Evolutionary conservation across 176 grass and related monocot genomes (phyloP).

Genomic region (Eragrostis curvula): DNA sequence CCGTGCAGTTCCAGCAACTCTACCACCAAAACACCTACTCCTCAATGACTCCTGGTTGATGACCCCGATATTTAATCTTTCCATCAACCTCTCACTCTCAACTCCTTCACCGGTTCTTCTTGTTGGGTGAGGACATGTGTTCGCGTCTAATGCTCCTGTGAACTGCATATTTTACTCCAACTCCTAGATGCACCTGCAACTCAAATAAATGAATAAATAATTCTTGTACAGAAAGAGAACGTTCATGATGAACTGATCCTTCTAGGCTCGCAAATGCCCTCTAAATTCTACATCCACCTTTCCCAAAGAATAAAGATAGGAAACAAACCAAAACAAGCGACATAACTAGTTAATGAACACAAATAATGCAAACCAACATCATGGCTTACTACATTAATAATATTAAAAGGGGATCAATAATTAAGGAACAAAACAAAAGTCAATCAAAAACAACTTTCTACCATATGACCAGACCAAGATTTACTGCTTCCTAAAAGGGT

Average conservation of each 20-base stretch:
- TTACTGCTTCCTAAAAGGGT: neutral
- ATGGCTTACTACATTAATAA: neutral
- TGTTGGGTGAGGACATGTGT: constrained; percentile 28
- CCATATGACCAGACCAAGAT: constrained; percentile 4
- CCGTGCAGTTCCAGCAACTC: constrained; percentile 25
- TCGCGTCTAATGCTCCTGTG: constrained; percentile 39
- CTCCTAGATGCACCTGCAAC: constrained; percentile 3
- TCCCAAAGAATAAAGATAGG: neutral
- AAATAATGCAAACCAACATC: neutral
- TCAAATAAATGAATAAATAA: constrained; percentile 14
- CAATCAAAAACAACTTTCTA: neutral
- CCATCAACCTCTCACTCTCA: constrained; percentile 36
- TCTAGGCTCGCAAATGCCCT: too few species aligned
- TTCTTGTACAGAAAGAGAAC: constrained; percentile 22
- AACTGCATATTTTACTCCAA: constrained; percentile 50
- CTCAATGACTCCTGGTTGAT: constrained; percentile 44
- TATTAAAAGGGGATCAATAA: neutral
- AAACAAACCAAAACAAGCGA: neutral
- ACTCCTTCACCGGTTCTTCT: constrained; percentile 32
- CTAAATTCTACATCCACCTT: neutral
- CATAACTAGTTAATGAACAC: neutral
- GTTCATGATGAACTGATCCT: too few species aligned
- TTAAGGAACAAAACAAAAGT: constrained; percentile 5
- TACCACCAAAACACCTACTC: constrained; percentile 47
- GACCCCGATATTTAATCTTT: constrained; percentile 43